Percentiles rank a stretch among this genome's conserved stretches.
Evolutionary conservation across 495 filamentous ascomycete genomes (phyloP).

Genomic region (Aspergillus avenaceus): DNA sequence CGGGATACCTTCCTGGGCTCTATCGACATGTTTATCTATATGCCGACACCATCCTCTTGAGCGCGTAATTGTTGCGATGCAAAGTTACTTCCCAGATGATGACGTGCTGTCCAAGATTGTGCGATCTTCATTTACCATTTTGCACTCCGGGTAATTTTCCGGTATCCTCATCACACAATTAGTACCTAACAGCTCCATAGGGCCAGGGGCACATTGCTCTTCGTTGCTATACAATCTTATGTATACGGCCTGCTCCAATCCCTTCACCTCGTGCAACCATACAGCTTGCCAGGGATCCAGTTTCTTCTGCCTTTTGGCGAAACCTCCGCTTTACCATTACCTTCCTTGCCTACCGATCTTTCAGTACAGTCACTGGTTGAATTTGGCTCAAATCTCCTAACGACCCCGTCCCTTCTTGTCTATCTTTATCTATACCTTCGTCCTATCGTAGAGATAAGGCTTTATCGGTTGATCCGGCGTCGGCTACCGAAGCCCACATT

Average conservation of each 20-base stretch:
- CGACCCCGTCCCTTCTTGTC: constrained; percentile 31
- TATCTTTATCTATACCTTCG: constrained; percentile 37
- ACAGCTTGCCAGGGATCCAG: constrained; percentile 20
- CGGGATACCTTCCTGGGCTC: constrained; percentile 42
- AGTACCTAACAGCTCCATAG: constrained; percentile 19
- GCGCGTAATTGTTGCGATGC: constrained; percentile 26
- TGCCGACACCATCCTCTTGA: constrained; percentile 38
- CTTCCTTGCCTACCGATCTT: constrained; percentile 26
- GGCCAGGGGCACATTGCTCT: constrained; percentile 31
- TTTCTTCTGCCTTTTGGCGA: constrained; percentile 37
- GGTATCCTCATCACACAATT: neutral
- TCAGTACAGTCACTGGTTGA: constrained; percentile 25
- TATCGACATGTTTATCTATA: constrained; percentile 37
- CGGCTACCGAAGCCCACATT: constrained; percentile 39
- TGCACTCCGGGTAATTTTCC: constrained; percentile 27
- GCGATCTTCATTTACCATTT: constrained; percentile 26
- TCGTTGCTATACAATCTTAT: constrained; percentile 42
- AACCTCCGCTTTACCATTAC: constrained; percentile 30
- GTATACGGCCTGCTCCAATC: constrained; percentile 48
- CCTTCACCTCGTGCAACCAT: constrained; percentile 38
- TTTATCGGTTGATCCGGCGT: constrained; percentile 41
- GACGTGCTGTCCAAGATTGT: constrained; percentile 22
- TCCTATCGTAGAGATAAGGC: constrained; percentile 37
- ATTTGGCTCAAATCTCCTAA: constrained; percentile 23
- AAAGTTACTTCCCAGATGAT: constrained; percentile 24